These are phyloP conservation scores for Petunia axillaris DNA, from an alignment of 257 asterid genomes.

Conservation along the genomic window DNA sequence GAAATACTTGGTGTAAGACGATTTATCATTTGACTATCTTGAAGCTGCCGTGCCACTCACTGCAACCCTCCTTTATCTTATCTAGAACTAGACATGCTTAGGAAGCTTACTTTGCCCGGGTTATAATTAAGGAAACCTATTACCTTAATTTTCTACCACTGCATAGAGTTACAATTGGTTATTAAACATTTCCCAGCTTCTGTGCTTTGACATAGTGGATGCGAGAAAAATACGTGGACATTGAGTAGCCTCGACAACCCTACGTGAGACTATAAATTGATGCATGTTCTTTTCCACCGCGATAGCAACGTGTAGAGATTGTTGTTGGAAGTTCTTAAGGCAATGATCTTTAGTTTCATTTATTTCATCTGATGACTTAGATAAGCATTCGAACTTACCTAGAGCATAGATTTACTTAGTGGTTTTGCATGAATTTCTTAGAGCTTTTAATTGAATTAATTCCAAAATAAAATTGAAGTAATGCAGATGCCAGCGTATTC, in stretches of 20 bases:
- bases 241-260: not conserved
- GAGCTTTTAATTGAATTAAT: constrained; percentile 1
- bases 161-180: not conserved
- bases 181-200: not conserved
- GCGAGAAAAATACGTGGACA: constrained; percentile 7
- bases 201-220: not conserved
- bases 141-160: not conserved
- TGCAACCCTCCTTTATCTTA: constrained; percentile 11
- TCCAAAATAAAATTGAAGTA: not conserved
- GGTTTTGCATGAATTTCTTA: constrained; percentile 7
- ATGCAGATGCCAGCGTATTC: not conserved
- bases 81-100: not conserved
- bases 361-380: too few relatives aligned
- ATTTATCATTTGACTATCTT: not conserved
- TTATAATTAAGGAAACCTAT: not conserved
- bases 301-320: not conserved
- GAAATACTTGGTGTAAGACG: not conserved
- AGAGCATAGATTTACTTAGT: not conserved
- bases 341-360: not conserved
- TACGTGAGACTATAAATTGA: not conserved
- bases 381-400: too few relatives aligned
- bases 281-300: not conserved
- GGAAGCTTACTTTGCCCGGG: not conserved
- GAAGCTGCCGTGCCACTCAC: not conserved
- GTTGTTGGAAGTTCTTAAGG: not conserved